Percentiles rank a stretch among this genome's conserved stretches.
Evolutionary conservation across 1,284 basidiomycete genomes (phyloP).

Genomic region (Phellinidium pouzarii): DNA sequence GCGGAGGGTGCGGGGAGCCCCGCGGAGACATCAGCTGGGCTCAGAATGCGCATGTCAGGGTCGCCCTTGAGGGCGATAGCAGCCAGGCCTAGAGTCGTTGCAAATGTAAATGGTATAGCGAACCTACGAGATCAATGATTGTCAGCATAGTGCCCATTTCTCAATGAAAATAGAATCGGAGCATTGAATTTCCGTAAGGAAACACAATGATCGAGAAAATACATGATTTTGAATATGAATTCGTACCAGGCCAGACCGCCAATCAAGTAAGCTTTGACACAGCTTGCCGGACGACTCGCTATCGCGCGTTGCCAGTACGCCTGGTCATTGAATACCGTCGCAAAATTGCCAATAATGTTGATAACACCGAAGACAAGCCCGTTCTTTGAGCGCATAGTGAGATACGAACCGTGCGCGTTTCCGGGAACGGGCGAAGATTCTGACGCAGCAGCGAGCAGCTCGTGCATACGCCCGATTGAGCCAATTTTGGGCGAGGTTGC

Average conservation of each 20-base stretch:
- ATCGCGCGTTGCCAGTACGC: slow-evolving; percentile 83
- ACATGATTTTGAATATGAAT: background rate
- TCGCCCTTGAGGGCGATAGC: slow-evolving; percentile 74
- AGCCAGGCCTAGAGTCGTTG: slow-evolving; percentile 77
- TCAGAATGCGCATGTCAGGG: slow-evolving; percentile 55
- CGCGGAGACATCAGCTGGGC: slow-evolving; percentile 65
- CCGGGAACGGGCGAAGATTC: slow-evolving; percentile 41
- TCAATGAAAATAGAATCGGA: background rate
- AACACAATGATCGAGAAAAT: slow-evolving; percentile 5
- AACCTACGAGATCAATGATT: slow-evolving; percentile 42
- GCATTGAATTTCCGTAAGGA: background rate
- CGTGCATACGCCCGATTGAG: slow-evolving; percentile 44
- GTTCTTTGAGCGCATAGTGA: slow-evolving; percentile 75
- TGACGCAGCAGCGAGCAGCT: slow-evolving; percentile 39
- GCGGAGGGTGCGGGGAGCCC: slow-evolving; percentile 81
- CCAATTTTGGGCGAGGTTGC: slow-evolving; percentile 55
- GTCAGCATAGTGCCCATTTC: background rate
- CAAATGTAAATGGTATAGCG: slow-evolving; percentile 74
- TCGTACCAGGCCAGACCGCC: slow-evolving; percentile 83
- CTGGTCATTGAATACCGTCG: slow-evolving; percentile 71
- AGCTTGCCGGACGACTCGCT: slow-evolving; percentile 75
- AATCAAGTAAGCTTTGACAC: slow-evolving; percentile 82
- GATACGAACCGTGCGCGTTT: slow-evolving; percentile 56
- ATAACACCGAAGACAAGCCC: slow-evolving; percentile 87
- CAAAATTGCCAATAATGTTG: slow-evolving; percentile 80